Evolutionary conservation across 306 rosid genomes (phyloP), one percentile per base, ranked within the genome.

Genomic region (Nissolia schottii): DNA sequence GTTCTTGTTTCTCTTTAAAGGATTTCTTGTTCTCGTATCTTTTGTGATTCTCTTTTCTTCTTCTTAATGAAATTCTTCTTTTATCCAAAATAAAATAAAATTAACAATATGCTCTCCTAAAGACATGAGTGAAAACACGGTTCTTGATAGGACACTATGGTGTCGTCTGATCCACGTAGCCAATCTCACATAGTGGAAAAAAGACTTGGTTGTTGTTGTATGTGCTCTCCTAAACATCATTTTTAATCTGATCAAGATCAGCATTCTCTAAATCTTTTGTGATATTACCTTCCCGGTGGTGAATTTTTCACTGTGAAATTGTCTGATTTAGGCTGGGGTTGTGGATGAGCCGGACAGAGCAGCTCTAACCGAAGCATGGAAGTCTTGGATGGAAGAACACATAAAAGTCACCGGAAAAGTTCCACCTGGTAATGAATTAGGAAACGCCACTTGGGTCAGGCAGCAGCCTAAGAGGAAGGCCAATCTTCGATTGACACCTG

Each of bases 301-400:
- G 74, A 48, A 11, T 55, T 72, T 73, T 48, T 64, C 29, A 50
- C 63, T 50, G 53, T 38, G 43, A 51, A 75, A 77, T 12, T 64
- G 56, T 69, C 40, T 80, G 51, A 9, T 67, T 38, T 58, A 91
- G 98, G 85, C 57, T 71, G 89, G 95, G 71, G 55, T 86, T 35
- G 90, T 91, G 29, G 91, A 87, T 25, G 89, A 91, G 34, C 97
- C 97, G 9, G 95, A 91, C 74, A 89, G 88, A 76, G 79, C 81
- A 58, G 74, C 81, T 70, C 86, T 94, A 37, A 87, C 97, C 6
- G 84, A 91, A 79, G 93, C 99, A 48, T 87, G 95, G 97, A 91
- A 94, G 83, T 87, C 96, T 66, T 94, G 99, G 99, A 91, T 94
- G 96, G 99, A 94, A 80, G 99, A 91, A 81, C 77, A 85, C 90